Evolutionary conservation across 1,284 basidiomycete species (phyloP), one percentile per base, ranked within the genome.

Genomic region (Cryptococcus jaspeensis): DNA sequence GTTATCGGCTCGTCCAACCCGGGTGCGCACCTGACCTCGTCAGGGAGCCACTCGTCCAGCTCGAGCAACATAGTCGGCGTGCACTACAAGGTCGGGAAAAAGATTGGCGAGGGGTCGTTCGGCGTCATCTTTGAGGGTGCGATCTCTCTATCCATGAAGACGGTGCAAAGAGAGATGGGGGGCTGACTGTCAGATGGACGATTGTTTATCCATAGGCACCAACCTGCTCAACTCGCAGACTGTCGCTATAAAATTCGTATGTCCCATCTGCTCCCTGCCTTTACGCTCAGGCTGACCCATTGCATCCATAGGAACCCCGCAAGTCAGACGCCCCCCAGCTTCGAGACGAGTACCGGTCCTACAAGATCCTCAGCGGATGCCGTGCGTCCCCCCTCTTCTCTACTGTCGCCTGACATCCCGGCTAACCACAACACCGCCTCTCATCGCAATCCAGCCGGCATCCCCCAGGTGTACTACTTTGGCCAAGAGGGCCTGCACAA

Each of bases 401-500:
- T 51, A 52, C 47, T 20, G 56, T 20, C 28, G 32, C 11, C 44
- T 51, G 47, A 60, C 32, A 18, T 7, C 37, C 20, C 37, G 2
- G 25, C 38, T 38, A 28, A 13, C 11, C 28, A 23, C 20, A n/a
- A 37, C 16, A 16, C 7, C 15, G 13, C 46, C 35, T 22, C 28
- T 48, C 16, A 32, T 23, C 20, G 16, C 22, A 42, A 16, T 46
- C 28, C 76, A 92, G 89, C 85, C 60, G 91, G 91, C 36, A 91
- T 95, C 49, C 92, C 91, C 18, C 92, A 96, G 78, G 94, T 96
- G 73, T 94, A 96, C 81, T 93, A 96, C 80, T 97, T 96, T 75
- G 93, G 93, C 46, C 91, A 94, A 78, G 93, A 97, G 80, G 92
- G 92, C n/a, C 82, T 96, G 52, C 92, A 97, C 81, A 96, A 96